These are phyloP conservation scores for Sarocladiaceae sp. DNA, from an alignment of 2,329 filamentous ascomycete genomes.

Conservation along the genomic window DNA sequence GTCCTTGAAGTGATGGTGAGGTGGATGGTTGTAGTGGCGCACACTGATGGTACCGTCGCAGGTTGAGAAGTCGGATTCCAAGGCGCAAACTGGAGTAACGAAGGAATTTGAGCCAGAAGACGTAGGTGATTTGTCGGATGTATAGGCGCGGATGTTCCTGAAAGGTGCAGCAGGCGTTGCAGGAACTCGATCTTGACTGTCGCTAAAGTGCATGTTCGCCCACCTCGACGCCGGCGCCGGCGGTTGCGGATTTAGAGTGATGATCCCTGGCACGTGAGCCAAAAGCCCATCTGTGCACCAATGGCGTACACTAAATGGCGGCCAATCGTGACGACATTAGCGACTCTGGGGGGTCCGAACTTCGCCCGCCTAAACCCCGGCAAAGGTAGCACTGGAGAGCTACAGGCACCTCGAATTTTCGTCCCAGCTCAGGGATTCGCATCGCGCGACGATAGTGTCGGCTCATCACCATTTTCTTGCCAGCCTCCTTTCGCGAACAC, in stretches of 20 bases:
- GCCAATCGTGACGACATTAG: constrained; percentile 11
- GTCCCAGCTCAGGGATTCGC: constrained; percentile 1
- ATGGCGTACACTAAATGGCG: neutral
- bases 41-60: neutral
- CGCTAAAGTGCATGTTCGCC: no score
- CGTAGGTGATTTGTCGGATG: no score
- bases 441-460: neutral
- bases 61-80: neutral
- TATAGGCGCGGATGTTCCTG: no score
- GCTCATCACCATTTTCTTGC: constrained; percentile 6
- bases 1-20: neutral
- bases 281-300: neutral
- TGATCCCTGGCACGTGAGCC: neutral
- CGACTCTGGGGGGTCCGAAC: constrained; percentile 3
- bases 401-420: constrained; percentile 6
- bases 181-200: no score
- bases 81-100: no score
- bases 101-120: no score
- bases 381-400: neutral
- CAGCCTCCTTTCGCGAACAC: neutral
- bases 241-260: no score
- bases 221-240: no score
- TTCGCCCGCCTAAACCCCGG: constrained; percentile 3
- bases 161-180: neutral
- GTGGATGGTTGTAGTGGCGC: neutral